Percentiles rank a stretch among this genome's conserved stretches.
These are phyloP conservation scores for Chlorella vulgaris DNA, from an alignment of 139 green algal genomes.

Conservation along the genomic window DNA sequence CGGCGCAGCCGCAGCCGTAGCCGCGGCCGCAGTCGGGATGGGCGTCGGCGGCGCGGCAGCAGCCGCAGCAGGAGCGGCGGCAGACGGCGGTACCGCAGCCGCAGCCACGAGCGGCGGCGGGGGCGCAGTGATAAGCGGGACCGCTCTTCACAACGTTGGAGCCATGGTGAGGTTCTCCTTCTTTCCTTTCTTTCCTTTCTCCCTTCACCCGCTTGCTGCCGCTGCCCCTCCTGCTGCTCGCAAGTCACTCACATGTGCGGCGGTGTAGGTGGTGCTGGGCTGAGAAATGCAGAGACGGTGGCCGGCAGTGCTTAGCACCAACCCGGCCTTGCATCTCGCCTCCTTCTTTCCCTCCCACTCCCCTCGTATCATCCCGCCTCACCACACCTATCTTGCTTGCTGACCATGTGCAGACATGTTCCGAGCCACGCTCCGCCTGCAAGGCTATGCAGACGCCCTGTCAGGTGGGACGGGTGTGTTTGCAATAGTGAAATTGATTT, in stretches of 20 bases:
- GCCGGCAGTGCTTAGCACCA: too few relatives aligned
- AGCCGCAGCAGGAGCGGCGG: background rate
- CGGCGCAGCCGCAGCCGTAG: slow-evolving; percentile 9
- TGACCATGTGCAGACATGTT: too few relatives aligned
- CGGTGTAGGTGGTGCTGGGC: too few relatives aligned
- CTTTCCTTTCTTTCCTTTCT: background rate
- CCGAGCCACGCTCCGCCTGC: background rate
- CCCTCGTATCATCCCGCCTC: too few relatives aligned
- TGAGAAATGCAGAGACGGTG: too few relatives aligned
- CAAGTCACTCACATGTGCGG: too few relatives aligned
- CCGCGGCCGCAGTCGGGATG: background rate
- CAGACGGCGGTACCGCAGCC: background rate
- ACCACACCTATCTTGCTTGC: too few relatives aligned
- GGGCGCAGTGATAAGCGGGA: background rate
- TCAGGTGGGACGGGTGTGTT: background rate
- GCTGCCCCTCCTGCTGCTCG: too few relatives aligned
- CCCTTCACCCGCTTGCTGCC: too few relatives aligned
- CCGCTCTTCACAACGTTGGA: background rate
- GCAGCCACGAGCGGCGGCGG: slow-evolving; percentile 5
- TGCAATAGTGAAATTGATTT: too few relatives aligned
- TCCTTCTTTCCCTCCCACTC: too few relatives aligned
- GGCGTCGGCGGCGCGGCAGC: background rate
- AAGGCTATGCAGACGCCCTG: background rate
- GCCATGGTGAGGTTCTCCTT: background rate
- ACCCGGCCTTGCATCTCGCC: too few relatives aligned